These are phyloP conservation scores for Gnetum montanum DNA, from an alignment of 75 land plant genomes.

Conservation along the genomic window DNA sequence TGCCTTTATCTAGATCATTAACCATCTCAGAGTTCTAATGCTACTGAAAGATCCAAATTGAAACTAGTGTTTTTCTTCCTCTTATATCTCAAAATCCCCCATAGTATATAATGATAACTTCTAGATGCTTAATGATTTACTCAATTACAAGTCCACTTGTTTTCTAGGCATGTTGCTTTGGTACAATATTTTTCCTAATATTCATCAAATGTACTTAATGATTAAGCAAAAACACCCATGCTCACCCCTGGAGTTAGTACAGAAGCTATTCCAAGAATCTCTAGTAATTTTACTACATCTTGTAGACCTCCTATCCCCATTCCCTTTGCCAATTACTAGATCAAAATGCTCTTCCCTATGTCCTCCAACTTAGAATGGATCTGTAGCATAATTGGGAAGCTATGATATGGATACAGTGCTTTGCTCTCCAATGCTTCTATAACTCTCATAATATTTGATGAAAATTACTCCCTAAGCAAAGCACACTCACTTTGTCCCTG, in stretches of 20 bases:
- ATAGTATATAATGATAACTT: not conserved
- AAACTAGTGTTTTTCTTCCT: not conserved
- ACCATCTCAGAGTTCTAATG: not conserved
- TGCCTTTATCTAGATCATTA: not conserved
- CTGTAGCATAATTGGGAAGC: not conserved
- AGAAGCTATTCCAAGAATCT: not conserved
- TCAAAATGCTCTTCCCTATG: not conserved
- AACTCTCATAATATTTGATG: not conserved
- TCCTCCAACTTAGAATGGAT: constrained; percentile 4
- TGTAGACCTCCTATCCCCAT: not conserved
- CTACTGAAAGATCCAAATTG: not conserved
- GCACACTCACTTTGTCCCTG: too few relatives aligned
- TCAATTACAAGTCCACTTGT: not conserved
- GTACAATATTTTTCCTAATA: not conserved
- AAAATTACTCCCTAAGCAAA: too few relatives aligned
- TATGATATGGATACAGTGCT: not conserved
- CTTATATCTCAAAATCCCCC: not conserved
- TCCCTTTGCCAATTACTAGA: not conserved
- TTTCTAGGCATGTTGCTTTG: not conserved
- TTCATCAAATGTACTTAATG: not conserved
- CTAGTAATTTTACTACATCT: not conserved
- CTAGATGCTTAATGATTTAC: not conserved
- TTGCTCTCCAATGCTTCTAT: not conserved
- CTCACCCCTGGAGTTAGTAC: not conserved
- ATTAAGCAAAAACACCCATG: not conserved